phyloP scores from a whole-genome alignment of 2,329 filamentous ascomycete species.

The Fusarium sublunatum region DNA sequence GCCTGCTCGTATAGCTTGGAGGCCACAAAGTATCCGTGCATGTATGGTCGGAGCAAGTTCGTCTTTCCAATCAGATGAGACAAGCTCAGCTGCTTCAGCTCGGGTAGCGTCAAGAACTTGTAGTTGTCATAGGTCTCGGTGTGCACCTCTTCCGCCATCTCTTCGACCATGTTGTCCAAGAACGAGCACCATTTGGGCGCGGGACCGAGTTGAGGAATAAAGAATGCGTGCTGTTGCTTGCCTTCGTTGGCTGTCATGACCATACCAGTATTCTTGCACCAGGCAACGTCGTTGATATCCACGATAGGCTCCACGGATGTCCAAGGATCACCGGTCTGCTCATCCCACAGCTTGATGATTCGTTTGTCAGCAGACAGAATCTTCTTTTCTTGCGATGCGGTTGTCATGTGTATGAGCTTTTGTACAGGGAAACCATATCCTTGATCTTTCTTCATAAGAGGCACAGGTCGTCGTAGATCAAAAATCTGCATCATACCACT shows the following conservation, averaged over 20 bases:
- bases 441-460: conserved; percentile 91
- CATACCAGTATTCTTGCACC: conserved; percentile 94
- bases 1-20: conserved; percentile 97
- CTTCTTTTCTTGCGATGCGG: conserved; percentile 81
- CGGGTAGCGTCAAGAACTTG: conserved; percentile 93
- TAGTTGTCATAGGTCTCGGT: conserved; percentile 97
- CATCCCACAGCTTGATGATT: conserved; percentile 97
- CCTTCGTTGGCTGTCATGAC: conserved; percentile 97
- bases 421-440: conserved; percentile 94
- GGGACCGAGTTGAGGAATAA: conserved; percentile 91
- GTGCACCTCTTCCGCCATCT: conserved; percentile 88
- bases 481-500: conserved; percentile 90
- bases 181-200: conserved; percentile 97
- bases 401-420: conserved; percentile 79
- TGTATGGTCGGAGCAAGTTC: conserved; percentile 90
- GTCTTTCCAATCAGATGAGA: conserved; percentile 92
- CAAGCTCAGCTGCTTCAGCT: conserved; percentile 86
- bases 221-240: conserved; percentile 92
- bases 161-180: conserved; percentile 96
- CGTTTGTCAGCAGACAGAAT: conserved; percentile 92
- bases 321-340: conserved; percentile 85
- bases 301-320: conserved; percentile 95
- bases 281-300: conserved; percentile 93
- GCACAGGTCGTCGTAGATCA: conserved; percentile 87
- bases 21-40: conserved; percentile 99